phyloP scores from a whole-genome alignment of 2,329 filamentous ascomycete genomes.

The Colletotrichum lini region DNA sequence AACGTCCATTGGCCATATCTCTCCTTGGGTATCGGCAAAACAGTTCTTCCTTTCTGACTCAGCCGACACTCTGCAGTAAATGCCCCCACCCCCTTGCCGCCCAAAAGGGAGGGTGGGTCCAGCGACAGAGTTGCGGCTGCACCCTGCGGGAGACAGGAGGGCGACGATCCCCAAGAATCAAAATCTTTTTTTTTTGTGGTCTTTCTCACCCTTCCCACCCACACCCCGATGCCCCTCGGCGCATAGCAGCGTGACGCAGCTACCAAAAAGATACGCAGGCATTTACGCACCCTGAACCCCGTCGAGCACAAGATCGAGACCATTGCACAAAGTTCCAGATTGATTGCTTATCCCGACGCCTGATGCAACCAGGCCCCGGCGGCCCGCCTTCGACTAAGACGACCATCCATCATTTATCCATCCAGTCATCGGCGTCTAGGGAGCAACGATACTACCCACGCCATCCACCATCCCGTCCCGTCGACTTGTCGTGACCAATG shows the following conservation, averaged over 20 bases:
- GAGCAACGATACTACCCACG: no score
- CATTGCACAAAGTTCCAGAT: slow-evolving; percentile 33
- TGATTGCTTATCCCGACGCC: slow-evolving; percentile 30
- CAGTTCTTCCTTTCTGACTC: not conserved
- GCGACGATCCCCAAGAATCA: slow-evolving; percentile 17
- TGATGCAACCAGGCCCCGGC: not conserved
- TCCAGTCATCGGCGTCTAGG: no score
- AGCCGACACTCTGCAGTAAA: not conserved
- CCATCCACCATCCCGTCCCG: not conserved
- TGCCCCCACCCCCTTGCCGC: no score
- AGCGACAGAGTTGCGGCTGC: slow-evolving; percentile 36
- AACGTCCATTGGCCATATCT: not conserved
- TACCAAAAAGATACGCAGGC: not conserved
- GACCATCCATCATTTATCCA: not conserved
- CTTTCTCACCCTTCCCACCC: not conserved
- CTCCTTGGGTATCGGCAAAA: not conserved
- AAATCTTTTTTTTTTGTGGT: not conserved
- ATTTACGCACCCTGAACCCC: slow-evolving; percentile 11
- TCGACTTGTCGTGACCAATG: not conserved
- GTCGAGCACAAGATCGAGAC: slow-evolving; percentile 18
- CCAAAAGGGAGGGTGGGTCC: slow-evolving; percentile 13
- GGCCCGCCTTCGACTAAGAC: no score
- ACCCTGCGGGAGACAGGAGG: slow-evolving; percentile 1
- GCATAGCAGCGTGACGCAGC: not conserved
- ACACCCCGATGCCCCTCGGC: not conserved